phyloP scores from a whole-genome alignment of 2,329 filamentous ascomycete genomes.

The Acrocalymma vagum region DNA sequence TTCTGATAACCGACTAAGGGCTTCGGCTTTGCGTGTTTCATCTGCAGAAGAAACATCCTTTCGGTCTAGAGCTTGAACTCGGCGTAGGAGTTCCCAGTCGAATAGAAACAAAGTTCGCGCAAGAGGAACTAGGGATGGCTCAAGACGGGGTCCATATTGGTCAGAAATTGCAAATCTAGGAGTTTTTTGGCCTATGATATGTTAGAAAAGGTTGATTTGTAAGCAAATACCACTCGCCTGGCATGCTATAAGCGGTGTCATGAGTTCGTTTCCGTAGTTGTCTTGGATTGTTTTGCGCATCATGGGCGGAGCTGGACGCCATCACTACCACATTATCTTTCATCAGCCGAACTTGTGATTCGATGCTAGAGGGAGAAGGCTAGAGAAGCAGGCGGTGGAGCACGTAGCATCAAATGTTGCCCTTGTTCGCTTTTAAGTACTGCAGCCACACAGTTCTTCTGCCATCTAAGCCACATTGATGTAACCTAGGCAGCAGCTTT shows the following conservation, averaged over 20 bases:
- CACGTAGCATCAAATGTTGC: not conserved
- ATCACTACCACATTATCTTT: conserved; percentile 1
- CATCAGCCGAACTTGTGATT: conserved; percentile 4
- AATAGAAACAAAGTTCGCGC: conserved; percentile 6
- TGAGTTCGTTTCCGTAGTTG: conserved; percentile 4
- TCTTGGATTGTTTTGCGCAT: conserved; percentile 4
- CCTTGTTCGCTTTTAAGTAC: not conserved
- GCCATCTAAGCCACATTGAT: conserved; percentile 7
- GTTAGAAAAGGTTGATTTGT: conserved; percentile 4
- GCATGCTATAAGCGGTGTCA: conserved; percentile 2
- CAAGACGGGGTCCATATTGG: conserved; percentile 2
- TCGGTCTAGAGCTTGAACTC: conserved; percentile 1
- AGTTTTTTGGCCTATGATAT: not conserved
- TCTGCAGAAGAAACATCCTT: conserved; percentile 4
- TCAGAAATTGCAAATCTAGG: conserved; percentile 1
- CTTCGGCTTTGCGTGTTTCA: conserved; percentile 5
- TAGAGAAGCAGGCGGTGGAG: conserved; percentile 2
- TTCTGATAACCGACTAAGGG: conserved; percentile 1
- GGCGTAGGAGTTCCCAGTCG: conserved; percentile 2
- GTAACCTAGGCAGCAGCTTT: conserved; percentile 4
- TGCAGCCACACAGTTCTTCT: conserved; percentile 1
- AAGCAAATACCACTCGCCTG: conserved; percentile 1
- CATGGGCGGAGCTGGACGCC: conserved; percentile 7
- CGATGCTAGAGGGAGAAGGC: conserved; percentile 1
- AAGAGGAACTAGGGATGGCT: conserved; percentile 3